A percentile compares a stretch with the other conserved stretches of the same genome.
Conservation (phyloP, 345 rosid species). For the Pugionium cornutum region DNA sequence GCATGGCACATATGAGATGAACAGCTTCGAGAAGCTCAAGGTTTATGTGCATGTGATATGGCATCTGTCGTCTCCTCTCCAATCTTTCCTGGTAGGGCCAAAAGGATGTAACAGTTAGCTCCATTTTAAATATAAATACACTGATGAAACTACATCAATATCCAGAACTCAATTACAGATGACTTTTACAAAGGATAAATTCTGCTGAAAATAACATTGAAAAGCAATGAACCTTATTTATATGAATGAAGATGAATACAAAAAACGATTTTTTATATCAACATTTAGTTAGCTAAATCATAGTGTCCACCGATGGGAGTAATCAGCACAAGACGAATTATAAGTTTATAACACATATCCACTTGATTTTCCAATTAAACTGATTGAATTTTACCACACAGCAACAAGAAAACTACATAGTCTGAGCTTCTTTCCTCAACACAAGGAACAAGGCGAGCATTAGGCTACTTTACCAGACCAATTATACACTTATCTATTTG, state of each 20-base stretch:
- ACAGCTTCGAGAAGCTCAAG: slow-evolving; percentile 94
- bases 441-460: too few species aligned
- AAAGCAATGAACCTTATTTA: neutral
- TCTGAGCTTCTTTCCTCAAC: too few species aligned
- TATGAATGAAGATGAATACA: neutral
- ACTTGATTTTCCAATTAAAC: too few species aligned
- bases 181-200: neutral
- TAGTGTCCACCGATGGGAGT: neutral
- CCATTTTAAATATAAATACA: neutral
- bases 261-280: neutral
- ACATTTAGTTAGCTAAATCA: neutral
- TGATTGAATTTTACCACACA: too few species aligned
- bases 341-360: too few species aligned
- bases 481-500: too few species aligned
- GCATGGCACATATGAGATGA: slow-evolving; percentile 88
- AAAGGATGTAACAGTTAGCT: slow-evolving; percentile 4
- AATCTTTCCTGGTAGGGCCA: slow-evolving; percentile 64
- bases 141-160: neutral
- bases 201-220: neutral
- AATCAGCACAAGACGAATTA: too few species aligned
- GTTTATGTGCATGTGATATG: slow-evolving; percentile 96
- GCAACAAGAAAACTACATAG: too few species aligned
- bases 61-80: slow-evolving; percentile 94
- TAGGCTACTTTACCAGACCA: too few species aligned
- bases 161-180: neutral